Conservation (phyloP, 2,329 filamentous ascomycete genomes). For the Epichloe sibirici region DNA sequence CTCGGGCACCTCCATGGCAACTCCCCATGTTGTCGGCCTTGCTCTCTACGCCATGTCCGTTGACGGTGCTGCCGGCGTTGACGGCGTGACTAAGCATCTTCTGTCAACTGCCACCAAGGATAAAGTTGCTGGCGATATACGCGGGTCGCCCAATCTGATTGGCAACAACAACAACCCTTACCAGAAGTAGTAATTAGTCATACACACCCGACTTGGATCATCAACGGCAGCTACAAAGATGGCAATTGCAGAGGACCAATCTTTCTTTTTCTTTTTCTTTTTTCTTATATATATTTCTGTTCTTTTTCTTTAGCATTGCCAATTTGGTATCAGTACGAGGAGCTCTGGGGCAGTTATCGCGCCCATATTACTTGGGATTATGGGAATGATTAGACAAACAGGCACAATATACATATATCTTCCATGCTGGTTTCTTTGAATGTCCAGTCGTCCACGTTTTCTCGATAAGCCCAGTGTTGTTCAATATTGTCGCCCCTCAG, state of each 20-base stretch:
- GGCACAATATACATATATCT: too few species aligned
- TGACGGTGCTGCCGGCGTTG: not conserved
- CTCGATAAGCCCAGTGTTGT: too few species aligned
- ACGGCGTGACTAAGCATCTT: not conserved
- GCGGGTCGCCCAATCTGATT: conserved; percentile 2
- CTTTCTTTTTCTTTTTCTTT: not conserved
- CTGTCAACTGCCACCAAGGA: not conserved
- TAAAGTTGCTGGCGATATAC: not conserved
- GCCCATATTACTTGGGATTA: too few species aligned
- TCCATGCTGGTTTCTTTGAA: too few species aligned
- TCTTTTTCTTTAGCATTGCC: too few species aligned
- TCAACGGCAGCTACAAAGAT: not conserved
- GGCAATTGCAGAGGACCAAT: not conserved
- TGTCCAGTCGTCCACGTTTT: too few species aligned
- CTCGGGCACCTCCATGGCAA: conserved; percentile 41
- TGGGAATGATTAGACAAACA: too few species aligned
- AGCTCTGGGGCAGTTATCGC: too few species aligned
- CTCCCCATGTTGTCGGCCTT: conserved; percentile 40
- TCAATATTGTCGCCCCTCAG: too few species aligned
- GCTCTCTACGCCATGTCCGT: conserved; percentile 26
- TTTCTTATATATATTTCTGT: not conserved
- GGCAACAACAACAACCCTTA: conserved; percentile 4
- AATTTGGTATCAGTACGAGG: too few species aligned
- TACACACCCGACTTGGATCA: too few species aligned
- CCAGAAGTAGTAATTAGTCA: not conserved